A percentile compares a stretch with the other conserved stretches of the same genome.
These are phyloP conservation scores for Chlamydomonas sp. DNA, from an alignment of 139 green algal genomes.

Conservation along the genomic window DNA sequence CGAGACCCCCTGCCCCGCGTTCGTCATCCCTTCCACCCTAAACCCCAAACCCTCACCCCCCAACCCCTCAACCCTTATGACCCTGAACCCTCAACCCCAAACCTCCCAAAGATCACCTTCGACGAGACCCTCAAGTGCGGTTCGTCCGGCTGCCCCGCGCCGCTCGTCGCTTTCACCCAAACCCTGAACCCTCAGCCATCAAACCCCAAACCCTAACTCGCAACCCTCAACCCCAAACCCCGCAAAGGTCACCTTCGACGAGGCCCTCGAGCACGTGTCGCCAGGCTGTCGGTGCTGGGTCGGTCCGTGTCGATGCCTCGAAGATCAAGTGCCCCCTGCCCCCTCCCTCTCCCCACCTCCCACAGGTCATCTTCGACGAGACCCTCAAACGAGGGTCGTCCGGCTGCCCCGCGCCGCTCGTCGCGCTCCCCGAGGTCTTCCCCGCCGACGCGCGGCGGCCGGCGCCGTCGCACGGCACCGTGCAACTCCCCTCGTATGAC, in stretches of 20 bases:
- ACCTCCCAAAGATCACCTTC: constrained; percentile 17
- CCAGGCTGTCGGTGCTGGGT: too few relatives aligned
- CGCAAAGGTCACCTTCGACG: constrained; percentile 21
- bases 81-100: not conserved
- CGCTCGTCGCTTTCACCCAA: too few relatives aligned
- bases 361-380: constrained; percentile 22
- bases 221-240: not conserved
- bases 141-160: too few relatives aligned
- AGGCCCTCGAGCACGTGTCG: constrained; percentile 11
- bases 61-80: too few relatives aligned
- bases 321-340: too few relatives aligned
- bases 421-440: not conserved
- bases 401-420: constrained; percentile 2
- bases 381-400: constrained; percentile 11
- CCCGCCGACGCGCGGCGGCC: not conserved
- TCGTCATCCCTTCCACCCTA: too few relatives aligned
- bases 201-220: too few relatives aligned
- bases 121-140: constrained; percentile 17
- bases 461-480: constrained; percentile 19
- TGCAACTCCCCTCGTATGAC: constrained; percentile 45
- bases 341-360: not conserved
- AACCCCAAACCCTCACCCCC: too few relatives aligned
- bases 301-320: too few relatives aligned
- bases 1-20: too few relatives aligned
- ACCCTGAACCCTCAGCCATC: too few relatives aligned